Evolutionary conservation across 164 flowering plant genomes (phyloP).

Genomic region (Dillenia suffruticosa): DNA sequence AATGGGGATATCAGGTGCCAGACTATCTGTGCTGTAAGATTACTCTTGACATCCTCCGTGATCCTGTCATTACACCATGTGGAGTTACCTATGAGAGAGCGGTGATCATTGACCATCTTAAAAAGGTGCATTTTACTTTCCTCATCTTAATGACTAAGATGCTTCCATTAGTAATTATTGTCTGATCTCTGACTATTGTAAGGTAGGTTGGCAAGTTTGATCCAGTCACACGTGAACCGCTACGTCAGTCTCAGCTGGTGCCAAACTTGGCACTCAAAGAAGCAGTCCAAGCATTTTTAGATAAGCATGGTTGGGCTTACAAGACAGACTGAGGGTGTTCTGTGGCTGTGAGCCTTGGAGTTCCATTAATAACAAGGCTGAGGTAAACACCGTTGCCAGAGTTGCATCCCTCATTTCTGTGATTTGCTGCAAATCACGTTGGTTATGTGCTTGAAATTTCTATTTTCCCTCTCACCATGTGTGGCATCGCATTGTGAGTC

Average conservation of each 20-base stretch:
- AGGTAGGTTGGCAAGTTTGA: slow-evolving; percentile 82
- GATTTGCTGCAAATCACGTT: too few relatives aligned
- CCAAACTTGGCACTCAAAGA: slow-evolving; percentile 88
- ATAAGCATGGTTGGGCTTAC: slow-evolving; percentile 85
- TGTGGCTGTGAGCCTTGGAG: not conserved
- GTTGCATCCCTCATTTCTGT: too few relatives aligned
- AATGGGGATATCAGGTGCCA: slow-evolving; percentile 56
- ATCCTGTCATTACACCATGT: slow-evolving; percentile 93
- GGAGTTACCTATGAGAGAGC: slow-evolving; percentile 90
- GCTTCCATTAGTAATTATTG: too few relatives aligned
- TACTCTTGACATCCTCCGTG: slow-evolving; percentile 81
- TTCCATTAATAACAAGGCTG: too few relatives aligned
- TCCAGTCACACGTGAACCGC: slow-evolving; percentile 77
- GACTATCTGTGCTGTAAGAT: slow-evolving; percentile 89
- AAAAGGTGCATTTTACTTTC: slow-evolving; percentile 47
- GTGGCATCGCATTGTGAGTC: too few relatives aligned
- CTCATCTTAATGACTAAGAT: not conserved
- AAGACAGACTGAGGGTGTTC: slow-evolving; percentile 21
- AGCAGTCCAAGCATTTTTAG: slow-evolving; percentile 71
- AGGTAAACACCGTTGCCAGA: too few relatives aligned
- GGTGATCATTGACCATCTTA: slow-evolving; percentile 73
- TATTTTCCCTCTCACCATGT: too few relatives aligned
- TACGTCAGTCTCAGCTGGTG: slow-evolving; percentile 49
- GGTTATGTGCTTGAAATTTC: too few relatives aligned
- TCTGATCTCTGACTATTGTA: too few relatives aligned